These are phyloP conservation scores for Leishmania tarentolae DNA, from an alignment of 208 protist species.

Conservation along the genomic window DNA sequence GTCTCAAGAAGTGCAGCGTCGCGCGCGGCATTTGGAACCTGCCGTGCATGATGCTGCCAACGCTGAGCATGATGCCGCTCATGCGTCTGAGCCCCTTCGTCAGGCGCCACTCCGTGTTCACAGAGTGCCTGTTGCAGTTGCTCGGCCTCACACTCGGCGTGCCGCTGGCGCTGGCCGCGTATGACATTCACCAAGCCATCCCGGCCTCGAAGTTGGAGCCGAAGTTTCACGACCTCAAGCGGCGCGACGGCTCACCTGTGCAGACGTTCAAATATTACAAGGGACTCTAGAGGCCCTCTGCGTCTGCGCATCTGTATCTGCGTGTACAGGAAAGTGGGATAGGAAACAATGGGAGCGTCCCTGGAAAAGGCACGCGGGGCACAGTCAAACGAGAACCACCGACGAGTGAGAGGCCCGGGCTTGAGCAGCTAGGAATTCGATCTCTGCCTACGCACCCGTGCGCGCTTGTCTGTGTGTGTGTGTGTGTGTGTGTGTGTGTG, in stretches of 20 bases:
- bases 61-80: slow-evolving; percentile 79
- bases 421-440: not conserved
- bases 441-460: not conserved
- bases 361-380: not conserved
- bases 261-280: slow-evolving; percentile 81
- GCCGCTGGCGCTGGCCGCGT: slow-evolving; percentile 73
- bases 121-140: slow-evolving; percentile 70
- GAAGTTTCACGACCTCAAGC: slow-evolving; percentile 63
- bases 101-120: slow-evolving; percentile 34
- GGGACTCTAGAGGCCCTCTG: slow-evolving; percentile 52
- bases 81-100: slow-evolving; percentile 34
- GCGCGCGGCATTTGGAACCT: slow-evolving; percentile 82
- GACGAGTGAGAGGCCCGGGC: not conserved
- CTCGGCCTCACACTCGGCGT: slow-evolving; percentile 69
- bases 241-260: slow-evolving; percentile 68
- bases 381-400: not conserved
- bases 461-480: not conserved
- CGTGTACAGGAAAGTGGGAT: not conserved
- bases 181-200: slow-evolving; percentile 61
- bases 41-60: slow-evolving; percentile 89
- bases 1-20: slow-evolving; percentile 77
- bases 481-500: not conserved
- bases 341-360: not conserved
- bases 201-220: slow-evolving; percentile 55
- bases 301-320: not conserved